phyloP scores from a whole-genome alignment of 2,329 filamentous ascomycete genomes.

The Atkinsonella texensis region DNA sequence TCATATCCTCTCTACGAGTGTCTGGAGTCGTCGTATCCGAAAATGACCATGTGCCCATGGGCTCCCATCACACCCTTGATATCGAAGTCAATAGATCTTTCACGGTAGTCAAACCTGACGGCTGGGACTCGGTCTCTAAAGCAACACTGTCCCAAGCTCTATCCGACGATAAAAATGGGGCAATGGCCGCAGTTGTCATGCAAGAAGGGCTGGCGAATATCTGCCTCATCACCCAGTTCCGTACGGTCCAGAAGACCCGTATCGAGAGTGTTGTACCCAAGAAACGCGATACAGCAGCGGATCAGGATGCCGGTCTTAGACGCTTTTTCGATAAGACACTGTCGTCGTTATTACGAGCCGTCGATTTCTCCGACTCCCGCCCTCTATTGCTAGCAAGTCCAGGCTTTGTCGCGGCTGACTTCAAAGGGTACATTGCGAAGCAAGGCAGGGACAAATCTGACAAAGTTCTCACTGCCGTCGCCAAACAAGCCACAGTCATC shows the following conservation, averaged over 20 bases:
- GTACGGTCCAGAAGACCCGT: constrained; percentile 54
- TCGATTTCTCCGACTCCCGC: constrained; percentile 59
- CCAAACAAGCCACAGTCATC: constrained; percentile 56
- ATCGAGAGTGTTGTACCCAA: constrained; percentile 55
- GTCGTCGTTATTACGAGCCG: constrained; percentile 60
- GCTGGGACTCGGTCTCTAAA: constrained; percentile 84
- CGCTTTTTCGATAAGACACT: constrained; percentile 68
- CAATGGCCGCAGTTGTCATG: constrained; percentile 85
- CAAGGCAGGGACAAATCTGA: constrained; percentile 47
- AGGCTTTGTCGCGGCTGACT: constrained; percentile 72
- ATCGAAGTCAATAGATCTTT: constrained; percentile 82
- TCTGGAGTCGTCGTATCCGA: constrained; percentile 42
- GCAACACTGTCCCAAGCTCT: constrained; percentile 69
- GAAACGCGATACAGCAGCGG: constrained; percentile 52
- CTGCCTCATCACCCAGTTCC: constrained; percentile 69
- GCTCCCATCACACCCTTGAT: constrained; percentile 54
- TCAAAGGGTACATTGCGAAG: constrained; percentile 60
- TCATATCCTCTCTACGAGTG: constrained; percentile 41
- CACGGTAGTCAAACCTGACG: constrained; percentile 66
- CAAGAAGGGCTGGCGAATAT: constrained; percentile 79
- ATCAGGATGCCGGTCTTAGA: constrained; percentile 58
- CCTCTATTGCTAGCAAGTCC: constrained; percentile 80
- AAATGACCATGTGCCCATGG: constrained; percentile 39
- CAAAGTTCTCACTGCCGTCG: constrained; percentile 54
- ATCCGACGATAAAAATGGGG: constrained; percentile 65